Evolutionary conservation across 371 early-diverging fungal species (phyloP), one percentile per base, ranked within the genome.

Genomic region (Lichtheimia hyalospora): DNA sequence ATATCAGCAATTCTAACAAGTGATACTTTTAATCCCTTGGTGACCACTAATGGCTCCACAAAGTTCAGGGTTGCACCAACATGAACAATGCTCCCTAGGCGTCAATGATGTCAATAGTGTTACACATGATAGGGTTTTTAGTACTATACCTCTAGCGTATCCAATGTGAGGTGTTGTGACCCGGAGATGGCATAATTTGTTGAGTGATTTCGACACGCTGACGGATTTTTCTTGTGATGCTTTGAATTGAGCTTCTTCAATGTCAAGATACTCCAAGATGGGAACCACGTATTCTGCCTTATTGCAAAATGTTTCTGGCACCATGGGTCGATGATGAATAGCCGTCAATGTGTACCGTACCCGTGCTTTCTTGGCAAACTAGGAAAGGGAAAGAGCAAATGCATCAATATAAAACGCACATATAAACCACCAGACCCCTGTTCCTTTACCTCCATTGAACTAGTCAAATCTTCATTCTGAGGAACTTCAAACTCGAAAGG

Each of bases 401-500:
- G 25, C 10, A 34, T 34, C 34, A 34, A 10, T 34, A 34, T 10
- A 34, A 34, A 34, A 34, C 27, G 34, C 34, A 34, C 34, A 6
- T 34, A 34, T 34, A 8, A 6, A 34, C 6, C 34, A 34, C 34
- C 34, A 34, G 10, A 34, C 16, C 46, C 18, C 16, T 46, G n/a
- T 16, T 5, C 10, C 18, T 34, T 52, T 64, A 77, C 75, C 66
- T 81, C 72, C 71, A 75, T 75, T 3, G 68, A 65, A 57, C 81
- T 81, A 1, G 81, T 77, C 24, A 81, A 53, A 15, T 61, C 56
- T 10, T 64, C 25, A 48, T 71, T 66, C 23, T 69, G 55, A 54
- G 77, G 77, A 6, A 81, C 75, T 14, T 54, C 34, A 48, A 81
- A 75, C 49, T 81, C 70, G 57, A 81, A 81, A 21, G 77, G 69